Percentiles rank a stretch among this genome's conserved stretches.
phyloP scores from a whole-genome alignment of 2,329 filamentous ascomycete genomes.

The Ophiostoma angusticollis region DNA sequence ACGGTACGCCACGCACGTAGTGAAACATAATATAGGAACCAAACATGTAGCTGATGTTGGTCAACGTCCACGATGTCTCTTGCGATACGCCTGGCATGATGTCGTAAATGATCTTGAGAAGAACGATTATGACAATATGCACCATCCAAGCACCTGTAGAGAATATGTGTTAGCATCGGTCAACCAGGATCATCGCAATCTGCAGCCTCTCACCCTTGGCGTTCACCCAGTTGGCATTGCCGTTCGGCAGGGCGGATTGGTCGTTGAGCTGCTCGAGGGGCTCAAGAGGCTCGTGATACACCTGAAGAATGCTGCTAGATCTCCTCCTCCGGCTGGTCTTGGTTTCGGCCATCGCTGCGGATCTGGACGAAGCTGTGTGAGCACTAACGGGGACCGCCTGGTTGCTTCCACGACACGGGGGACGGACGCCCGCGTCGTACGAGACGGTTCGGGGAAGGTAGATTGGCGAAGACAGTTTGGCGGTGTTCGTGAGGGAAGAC shows the following conservation, averaged over 20 bases:
- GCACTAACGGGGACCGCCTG: slow-evolving; percentile 6
- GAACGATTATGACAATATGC: slow-evolving; percentile 82
- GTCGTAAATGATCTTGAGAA: slow-evolving; percentile 92
- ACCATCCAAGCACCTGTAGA: slow-evolving; percentile 85
- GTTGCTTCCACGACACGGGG: slow-evolving; percentile 45
- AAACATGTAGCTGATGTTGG: slow-evolving; percentile 98
- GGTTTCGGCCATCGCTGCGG: slow-evolving; percentile 47
- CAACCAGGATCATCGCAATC: too few species aligned
- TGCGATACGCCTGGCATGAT: slow-evolving; percentile 93
- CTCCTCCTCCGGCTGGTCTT: slow-evolving; percentile 70
- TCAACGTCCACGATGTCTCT: slow-evolving; percentile 96
- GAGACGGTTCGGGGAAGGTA: slow-evolving; percentile 81
- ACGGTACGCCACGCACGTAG: slow-evolving; percentile 92
- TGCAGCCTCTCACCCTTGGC: slow-evolving; percentile 69
- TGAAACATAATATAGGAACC: slow-evolving; percentile 99
- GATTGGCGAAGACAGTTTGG: slow-evolving; percentile 88
- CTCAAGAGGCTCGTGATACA: slow-evolving; percentile 94
- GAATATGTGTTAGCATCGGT: slow-evolving; percentile 1
- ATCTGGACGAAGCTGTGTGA: slow-evolving; percentile 28
- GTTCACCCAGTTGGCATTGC: slow-evolving; percentile 98
- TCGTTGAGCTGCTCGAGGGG: slow-evolving; percentile 96
- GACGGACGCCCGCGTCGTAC: slow-evolving; percentile 71
- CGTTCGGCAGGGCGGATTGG: slow-evolving; percentile 83
- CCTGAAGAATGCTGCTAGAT: slow-evolving; percentile 82
- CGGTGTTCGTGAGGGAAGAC: slow-evolving; percentile 47